A percentile compares a stretch with the other conserved stretches of the same genome.
Evolutionary conservation across 2,329 filamentous ascomycete species (phyloP).

Genomic region (Fusarium longipes): DNA sequence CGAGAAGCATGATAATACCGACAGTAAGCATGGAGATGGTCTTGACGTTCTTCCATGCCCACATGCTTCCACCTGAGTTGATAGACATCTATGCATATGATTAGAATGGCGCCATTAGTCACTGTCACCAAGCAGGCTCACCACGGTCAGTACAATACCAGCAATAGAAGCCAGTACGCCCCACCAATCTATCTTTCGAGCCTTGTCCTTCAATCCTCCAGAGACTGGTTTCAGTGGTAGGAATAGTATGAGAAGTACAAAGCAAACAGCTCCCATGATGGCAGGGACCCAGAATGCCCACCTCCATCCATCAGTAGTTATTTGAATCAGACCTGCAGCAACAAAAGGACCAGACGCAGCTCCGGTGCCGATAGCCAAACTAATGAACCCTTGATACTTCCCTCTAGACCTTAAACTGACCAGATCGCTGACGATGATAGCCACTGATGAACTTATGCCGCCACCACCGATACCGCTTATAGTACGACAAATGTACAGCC

Average conservation of each 20-base stretch:
- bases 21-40: conserved; percentile 80
- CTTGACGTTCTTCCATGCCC: conserved; percentile 71
- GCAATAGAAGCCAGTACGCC: not conserved
- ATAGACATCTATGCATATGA: not conserved
- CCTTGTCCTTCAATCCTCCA: not conserved
- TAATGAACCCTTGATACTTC: conserved; percentile 39
- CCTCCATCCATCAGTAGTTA: not conserved
- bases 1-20: conserved; percentile 66
- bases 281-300: not conserved
- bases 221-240: not conserved
- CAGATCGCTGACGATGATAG: not conserved
- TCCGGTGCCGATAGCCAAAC: not conserved
- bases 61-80: conserved; percentile 48
- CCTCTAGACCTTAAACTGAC: conserved; percentile 48
- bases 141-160: not conserved
- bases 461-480: not conserved
- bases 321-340: not conserved
- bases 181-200: not conserved
- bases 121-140: fast-evolving
- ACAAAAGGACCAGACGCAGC: not conserved
- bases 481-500: not conserved
- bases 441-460: not conserved
- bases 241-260: not conserved
- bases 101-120: fast-evolving
- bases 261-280: not conserved